phyloP scores from a whole-genome alignment of 176 grass and related monocot species.

The Secale cereale region DNA sequence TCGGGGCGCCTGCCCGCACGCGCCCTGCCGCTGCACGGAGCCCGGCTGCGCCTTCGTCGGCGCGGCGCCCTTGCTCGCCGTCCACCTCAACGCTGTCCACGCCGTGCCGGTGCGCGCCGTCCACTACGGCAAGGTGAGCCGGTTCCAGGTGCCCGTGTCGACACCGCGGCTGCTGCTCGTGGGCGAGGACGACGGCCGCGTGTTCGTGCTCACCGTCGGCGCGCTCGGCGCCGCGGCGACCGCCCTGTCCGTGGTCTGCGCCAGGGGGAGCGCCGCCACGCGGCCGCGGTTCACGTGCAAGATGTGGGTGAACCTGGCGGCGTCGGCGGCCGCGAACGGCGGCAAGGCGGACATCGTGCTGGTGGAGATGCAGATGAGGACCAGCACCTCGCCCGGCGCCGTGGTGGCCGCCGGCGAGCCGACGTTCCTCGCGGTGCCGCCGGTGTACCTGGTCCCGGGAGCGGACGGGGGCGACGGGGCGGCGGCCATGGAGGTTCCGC shows the following conservation, averaged over 20 bases:
- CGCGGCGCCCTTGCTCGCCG: neutral
- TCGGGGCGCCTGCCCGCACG: slow-evolving; percentile 10
- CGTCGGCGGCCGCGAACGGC: neutral
- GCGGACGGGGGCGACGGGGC: neutral
- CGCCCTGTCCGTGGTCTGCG: slow-evolving; percentile 19
- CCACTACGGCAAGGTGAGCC: neutral
- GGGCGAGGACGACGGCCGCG: neutral
- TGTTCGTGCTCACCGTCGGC: slow-evolving; percentile 26
- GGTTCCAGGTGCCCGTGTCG: neutral
- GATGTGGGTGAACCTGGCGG: slow-evolving; percentile 11
- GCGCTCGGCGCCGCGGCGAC: neutral
- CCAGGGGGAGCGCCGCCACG: neutral
- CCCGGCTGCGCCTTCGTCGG: slow-evolving; percentile 26
- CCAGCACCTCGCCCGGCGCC: neutral
- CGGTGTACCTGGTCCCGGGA: neutral
- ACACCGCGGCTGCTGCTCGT: neutral
- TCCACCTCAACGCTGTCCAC: slow-evolving; percentile 10
- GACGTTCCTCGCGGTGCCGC: neutral
- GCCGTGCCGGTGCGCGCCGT: neutral
- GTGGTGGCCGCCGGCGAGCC: neutral
- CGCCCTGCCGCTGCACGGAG: slow-evolving; percentile 33
- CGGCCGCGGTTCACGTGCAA: slow-evolving; percentile 22
- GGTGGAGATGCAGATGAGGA: slow-evolving; percentile 21
- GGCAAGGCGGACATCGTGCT: neutral
- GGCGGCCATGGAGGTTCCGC: neutral